Evolutionary conservation across 495 filamentous ascomycete genomes (phyloP).

Genomic region (Talaromyces stipitatus): DNA sequence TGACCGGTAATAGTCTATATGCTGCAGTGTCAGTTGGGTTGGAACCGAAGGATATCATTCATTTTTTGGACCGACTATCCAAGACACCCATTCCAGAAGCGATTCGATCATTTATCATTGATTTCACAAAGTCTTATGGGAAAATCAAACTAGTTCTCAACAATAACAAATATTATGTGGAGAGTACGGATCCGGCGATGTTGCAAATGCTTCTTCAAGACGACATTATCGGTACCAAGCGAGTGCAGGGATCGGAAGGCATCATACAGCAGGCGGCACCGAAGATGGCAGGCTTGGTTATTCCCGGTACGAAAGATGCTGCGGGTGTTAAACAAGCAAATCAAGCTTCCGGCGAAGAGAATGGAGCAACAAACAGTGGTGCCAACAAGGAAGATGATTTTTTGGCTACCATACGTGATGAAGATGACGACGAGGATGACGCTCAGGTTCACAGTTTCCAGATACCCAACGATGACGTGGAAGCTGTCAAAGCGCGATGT

Average conservation of each 20-base stretch:
- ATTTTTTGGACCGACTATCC: conserved; percentile 74
- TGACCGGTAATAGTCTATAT: conserved; percentile 89
- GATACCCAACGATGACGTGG: conserved; percentile 68
- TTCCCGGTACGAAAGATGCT: conserved; percentile 90
- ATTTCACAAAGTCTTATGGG: conserved; percentile 82
- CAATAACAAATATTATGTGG: conserved; percentile 87
- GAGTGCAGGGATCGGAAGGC: conserved; percentile 57
- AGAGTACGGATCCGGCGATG: conserved; percentile 78
- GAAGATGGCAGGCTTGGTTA: conserved; percentile 83
- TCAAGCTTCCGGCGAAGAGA: conserved; percentile 29
- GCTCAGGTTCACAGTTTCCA: conserved; percentile 91
- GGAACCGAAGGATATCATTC: conserved; percentile 81
- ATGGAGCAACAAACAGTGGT: conserved; percentile 12
- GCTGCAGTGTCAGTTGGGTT: conserved; percentile 91
- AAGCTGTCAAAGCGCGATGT: conserved; percentile 83
- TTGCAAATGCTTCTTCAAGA: conserved; percentile 76
- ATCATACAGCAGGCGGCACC: conserved; percentile 75
- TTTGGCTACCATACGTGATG: conserved; percentile 58
- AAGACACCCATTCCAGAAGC: conserved; percentile 75
- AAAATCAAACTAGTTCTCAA: conserved; percentile 95
- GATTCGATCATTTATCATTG: conserved; percentile 73
- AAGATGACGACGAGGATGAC: conserved; percentile 88
- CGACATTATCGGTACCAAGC: conserved; percentile 55
- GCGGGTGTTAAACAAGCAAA: conserved; percentile 67
- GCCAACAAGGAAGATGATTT: conserved; percentile 43